Evolutionary conservation across 139 green algal species (phyloP).

Genomic region (Coelastrella sp.): DNA sequence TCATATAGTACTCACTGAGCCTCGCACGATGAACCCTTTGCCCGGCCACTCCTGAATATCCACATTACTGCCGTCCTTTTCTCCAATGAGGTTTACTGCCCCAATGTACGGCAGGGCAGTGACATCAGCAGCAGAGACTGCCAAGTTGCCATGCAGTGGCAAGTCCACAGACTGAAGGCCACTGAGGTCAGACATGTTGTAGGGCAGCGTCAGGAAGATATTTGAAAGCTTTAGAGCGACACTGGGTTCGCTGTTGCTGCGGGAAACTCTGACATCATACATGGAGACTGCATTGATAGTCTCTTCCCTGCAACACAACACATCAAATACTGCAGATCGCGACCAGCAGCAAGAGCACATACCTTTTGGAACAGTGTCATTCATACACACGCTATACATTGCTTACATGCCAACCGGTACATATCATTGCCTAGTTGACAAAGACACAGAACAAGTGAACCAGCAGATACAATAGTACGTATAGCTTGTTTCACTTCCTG

Average conservation of each 20-base stretch:
- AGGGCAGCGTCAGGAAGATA: background rate
- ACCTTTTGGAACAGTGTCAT: too few relatives aligned
- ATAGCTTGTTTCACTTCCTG: too few relatives aligned
- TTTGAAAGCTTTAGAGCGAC: background rate
- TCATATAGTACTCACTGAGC: background rate
- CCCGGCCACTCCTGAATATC: background rate
- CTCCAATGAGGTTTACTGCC: slow-evolving; percentile 6
- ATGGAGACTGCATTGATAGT: slow-evolving; percentile 6
- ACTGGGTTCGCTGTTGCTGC: background rate
- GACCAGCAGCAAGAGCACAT: background rate
- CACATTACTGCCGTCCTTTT: background rate
- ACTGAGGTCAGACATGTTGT: background rate
- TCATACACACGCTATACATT: too few relatives aligned
- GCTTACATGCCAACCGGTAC: too few relatives aligned
- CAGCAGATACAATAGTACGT: too few relatives aligned
- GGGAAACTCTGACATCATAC: background rate
- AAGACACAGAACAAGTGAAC: too few relatives aligned
- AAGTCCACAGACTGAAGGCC: slow-evolving; percentile 4
- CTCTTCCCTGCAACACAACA: background rate
- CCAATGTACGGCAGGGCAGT: slow-evolving; percentile 25
- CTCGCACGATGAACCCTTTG: background rate
- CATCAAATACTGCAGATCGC: background rate
- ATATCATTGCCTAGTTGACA: too few relatives aligned
- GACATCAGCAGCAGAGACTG: background rate
- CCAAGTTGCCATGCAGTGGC: background rate